Evolutionary conservation across 352 stramenopile genomes (phyloP).

Genomic region (Thalassiosira livingstoniorum): DNA sequence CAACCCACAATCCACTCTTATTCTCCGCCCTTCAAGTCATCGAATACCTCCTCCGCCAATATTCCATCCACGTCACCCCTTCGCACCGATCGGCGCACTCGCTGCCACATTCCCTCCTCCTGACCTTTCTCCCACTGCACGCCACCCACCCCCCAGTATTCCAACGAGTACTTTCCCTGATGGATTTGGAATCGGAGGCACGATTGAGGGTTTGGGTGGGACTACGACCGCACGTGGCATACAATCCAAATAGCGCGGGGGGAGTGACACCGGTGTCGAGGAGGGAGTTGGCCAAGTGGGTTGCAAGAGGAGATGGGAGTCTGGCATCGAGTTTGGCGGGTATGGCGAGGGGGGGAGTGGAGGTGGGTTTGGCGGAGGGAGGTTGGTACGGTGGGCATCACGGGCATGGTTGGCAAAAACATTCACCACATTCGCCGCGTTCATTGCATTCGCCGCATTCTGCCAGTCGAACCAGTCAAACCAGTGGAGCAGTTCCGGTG

Average conservation of each 20-base stretch:
- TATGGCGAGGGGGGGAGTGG: slow-evolving; percentile 30
- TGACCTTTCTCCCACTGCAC: slow-evolving; percentile 58
- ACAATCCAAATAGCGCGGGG: slow-evolving; percentile 19
- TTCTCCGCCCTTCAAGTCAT: slow-evolving; percentile 63
- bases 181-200: slow-evolving; percentile 63
- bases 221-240: slow-evolving; percentile 63
- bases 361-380: slow-evolving; percentile 19
- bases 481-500: neutral
- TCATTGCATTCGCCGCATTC: neutral
- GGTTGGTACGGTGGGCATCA: neutral
- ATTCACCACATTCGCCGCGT: too few relatives aligned
- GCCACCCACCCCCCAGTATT: slow-evolving; percentile 50
- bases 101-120: slow-evolving; percentile 49
- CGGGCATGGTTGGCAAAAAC: neutral
- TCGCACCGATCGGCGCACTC: slow-evolving; percentile 36
- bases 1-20: slow-evolving; percentile 22
- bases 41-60: slow-evolving; percentile 83
- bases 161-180: slow-evolving; percentile 58
- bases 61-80: slow-evolving; percentile 80
- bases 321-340: slow-evolving; percentile 21
- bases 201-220: slow-evolving; percentile 67
- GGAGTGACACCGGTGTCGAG: slow-evolving; percentile 36
- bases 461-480: neutral
- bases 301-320: slow-evolving; percentile 50
- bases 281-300: slow-evolving; percentile 41